Evolutionary conservation across 768 basidiomycete genomes (phyloP).

Genomic region (Pleurotus djamor): DNA sequence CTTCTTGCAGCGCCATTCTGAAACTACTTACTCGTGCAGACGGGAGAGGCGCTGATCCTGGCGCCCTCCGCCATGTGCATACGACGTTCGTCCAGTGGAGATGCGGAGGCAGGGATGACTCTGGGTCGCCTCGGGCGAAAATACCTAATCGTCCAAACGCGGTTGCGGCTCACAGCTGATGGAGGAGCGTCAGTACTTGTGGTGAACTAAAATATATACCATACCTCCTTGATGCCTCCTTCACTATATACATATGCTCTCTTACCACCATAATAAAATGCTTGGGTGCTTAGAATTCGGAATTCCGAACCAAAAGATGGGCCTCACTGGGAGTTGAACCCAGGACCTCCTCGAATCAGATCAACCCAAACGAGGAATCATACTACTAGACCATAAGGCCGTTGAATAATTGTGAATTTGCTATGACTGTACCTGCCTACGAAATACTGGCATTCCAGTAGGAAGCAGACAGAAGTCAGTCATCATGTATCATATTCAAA

Average conservation of each 20-base stretch:
- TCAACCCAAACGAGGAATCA: conserved; percentile 8
- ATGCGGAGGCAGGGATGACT: neutral
- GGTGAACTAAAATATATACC: conserved; percentile 15
- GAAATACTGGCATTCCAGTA: no score
- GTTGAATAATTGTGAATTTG: no score
- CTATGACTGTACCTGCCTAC: no score
- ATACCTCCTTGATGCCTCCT: conserved; percentile 8
- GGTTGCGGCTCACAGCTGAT: conserved; percentile 59
- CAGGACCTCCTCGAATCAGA: conserved; percentile 7
- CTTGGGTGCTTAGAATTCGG: neutral
- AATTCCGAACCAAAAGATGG: neutral
- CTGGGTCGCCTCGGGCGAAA: conserved; percentile 54
- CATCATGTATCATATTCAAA: no score
- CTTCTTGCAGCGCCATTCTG: neutral
- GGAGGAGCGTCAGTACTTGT: conserved; percentile 62
- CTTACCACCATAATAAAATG: neutral
- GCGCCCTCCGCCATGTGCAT: conserved; percentile 46
- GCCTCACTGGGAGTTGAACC: conserved; percentile 9
- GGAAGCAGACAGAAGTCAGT: no score
- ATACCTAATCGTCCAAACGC: conserved; percentile 59
- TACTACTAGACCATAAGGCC: conserved; percentile 10
- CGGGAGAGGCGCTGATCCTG: conserved; percentile 68
- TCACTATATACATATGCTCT: neutral
- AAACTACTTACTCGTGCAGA: conserved; percentile 34
- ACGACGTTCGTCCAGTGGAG: neutral